Percentiles rank a stretch among this genome's conserved stretches.
phyloP scores from a whole-genome alignment of 441 rosid species.

The Pelargonium fulgidum region DNA sequence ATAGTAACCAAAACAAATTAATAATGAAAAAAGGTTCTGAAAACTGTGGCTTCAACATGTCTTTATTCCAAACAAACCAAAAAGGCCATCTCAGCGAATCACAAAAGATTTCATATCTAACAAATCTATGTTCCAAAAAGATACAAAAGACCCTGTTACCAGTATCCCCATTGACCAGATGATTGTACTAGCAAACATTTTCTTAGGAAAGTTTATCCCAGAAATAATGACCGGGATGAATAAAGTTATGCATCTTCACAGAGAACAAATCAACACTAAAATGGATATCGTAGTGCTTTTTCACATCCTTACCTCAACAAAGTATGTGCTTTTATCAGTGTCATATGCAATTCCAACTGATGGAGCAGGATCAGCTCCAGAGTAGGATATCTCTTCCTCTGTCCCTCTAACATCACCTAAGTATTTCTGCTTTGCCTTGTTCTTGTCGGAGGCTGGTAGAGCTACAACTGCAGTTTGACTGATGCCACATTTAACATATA shows the following conservation, averaged over 20 bases:
- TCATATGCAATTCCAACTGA: slow-evolving; percentile 44
- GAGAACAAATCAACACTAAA: not conserved
- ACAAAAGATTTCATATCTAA: not conserved
- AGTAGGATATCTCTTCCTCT: slow-evolving; percentile 27
- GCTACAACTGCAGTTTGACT: slow-evolving; percentile 37
- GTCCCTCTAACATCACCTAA: slow-evolving; percentile 28
- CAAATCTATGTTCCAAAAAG: no score
- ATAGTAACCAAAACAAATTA: not conserved
- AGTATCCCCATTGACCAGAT: not conserved
- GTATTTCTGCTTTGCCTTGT: slow-evolving; percentile 35
- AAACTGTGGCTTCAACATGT: no score
- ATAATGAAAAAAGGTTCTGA: not conserved
- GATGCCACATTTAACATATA: slow-evolving; percentile 21
- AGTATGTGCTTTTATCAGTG: slow-evolving; percentile 44
- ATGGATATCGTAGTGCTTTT: slow-evolving; percentile 6
- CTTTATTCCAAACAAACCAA: no score
- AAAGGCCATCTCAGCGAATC: no score
- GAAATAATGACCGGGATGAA: no score
- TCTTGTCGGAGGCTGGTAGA: slow-evolving; percentile 24
- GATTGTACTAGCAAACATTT: not conserved
- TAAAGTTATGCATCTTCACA: not conserved
- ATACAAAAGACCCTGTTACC: not conserved
- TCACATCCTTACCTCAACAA: slow-evolving; percentile 42
- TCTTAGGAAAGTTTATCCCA: not conserved
- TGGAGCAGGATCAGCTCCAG: slow-evolving; percentile 35